Conservation (phyloP, 2,329 filamentous ascomycete genomes). For the Dactylella cylindrospora region DNA sequence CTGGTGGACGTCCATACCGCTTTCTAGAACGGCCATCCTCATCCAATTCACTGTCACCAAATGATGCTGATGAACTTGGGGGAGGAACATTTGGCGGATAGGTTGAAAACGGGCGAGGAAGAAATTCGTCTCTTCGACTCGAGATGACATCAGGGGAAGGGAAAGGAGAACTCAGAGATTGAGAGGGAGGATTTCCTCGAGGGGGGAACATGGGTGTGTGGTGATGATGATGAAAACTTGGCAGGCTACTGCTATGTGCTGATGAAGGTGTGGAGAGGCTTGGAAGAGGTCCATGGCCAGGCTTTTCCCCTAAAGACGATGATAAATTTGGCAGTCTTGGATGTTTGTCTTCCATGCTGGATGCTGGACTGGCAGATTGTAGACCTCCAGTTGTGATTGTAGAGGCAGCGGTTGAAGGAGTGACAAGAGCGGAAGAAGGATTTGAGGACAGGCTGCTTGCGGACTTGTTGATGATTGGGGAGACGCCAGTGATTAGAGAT, state of each 20-base stretch:
- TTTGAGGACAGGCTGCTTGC: constrained; percentile 30
- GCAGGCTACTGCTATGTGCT: constrained; percentile 17
- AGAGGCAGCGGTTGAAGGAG: constrained; percentile 32
- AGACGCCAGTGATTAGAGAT: constrained; percentile 34
- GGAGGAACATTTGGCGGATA: constrained; percentile 14
- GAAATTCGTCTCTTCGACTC: constrained; percentile 35
- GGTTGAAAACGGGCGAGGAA: constrained; percentile 31
- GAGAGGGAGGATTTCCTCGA: constrained; percentile 5
- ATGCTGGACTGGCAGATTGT: constrained; percentile 15
- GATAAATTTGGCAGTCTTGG: constrained; percentile 22
- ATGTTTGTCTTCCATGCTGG: constrained; percentile 28
- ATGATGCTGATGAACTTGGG: constrained; percentile 16
- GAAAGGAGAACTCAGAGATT: constrained; percentile 34
- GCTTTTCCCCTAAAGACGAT: constrained; percentile 30
- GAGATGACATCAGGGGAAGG: constrained; percentile 37
- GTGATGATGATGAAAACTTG: constrained; percentile 39
- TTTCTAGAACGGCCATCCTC: constrained; percentile 38
- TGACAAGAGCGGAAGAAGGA: constrained; percentile 27
- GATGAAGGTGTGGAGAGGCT: constrained; percentile 11
- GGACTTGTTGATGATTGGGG: constrained; percentile 20
- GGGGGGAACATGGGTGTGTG: constrained; percentile 29
- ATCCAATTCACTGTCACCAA: constrained; percentile 29
- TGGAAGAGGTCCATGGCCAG: constrained; percentile 11
- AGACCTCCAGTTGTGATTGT: constrained; percentile 29
- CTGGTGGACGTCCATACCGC: constrained; percentile 37